Percentiles rank a stretch among this genome's conserved stretches.
phyloP scores from a whole-genome alignment of 768 basidiomycete species.

The Auriscalpium vulgare region DNA sequence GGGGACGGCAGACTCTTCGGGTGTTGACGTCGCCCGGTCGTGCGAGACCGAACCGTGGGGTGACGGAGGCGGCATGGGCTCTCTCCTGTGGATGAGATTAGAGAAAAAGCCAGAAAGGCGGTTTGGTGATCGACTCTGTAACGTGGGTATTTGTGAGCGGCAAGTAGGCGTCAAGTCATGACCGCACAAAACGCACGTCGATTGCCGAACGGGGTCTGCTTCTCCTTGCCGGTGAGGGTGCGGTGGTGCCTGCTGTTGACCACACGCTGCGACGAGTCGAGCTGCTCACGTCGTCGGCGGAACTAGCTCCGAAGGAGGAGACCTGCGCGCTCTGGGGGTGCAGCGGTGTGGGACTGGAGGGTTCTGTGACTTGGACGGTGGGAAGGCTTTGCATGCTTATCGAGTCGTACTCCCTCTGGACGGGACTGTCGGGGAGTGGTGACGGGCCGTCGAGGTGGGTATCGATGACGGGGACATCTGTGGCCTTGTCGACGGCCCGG shows the following conservation, averaged over 20 bases:
- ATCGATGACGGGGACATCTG: conserved; percentile 20
- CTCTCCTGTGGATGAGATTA: conserved; percentile 67
- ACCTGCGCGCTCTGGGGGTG: conserved; percentile 22
- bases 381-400: conserved; percentile 58
- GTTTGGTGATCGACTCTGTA: conserved; percentile 53
- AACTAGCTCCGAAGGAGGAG: conserved; percentile 6
- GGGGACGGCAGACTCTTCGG: conserved; percentile 25
- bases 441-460: conserved; percentile 27
- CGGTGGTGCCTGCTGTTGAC: not conserved
- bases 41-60: conserved; percentile 7
- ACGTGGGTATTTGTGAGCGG: conserved; percentile 5
- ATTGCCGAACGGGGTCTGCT: conserved; percentile 14
- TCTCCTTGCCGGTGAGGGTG: conserved; percentile 3
- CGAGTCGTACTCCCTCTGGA: conserved; percentile 36
- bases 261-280: conserved; percentile 14
- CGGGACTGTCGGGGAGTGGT: conserved; percentile 26
- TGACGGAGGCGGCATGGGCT: conserved; percentile 28
- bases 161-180: not conserved
- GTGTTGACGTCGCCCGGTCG: conserved; percentile 15
- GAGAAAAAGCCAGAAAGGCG: conserved; percentile 83
- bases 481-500: conserved; percentile 5
- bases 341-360: conserved; percentile 27
- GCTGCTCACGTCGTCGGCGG: conserved; percentile 8
- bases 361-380: conserved; percentile 39
- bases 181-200: conserved; percentile 41